These are phyloP conservation scores for Helichrysum umbraculigerum DNA, from an alignment of 129 eudicot species.

Conservation along the genomic window DNA sequence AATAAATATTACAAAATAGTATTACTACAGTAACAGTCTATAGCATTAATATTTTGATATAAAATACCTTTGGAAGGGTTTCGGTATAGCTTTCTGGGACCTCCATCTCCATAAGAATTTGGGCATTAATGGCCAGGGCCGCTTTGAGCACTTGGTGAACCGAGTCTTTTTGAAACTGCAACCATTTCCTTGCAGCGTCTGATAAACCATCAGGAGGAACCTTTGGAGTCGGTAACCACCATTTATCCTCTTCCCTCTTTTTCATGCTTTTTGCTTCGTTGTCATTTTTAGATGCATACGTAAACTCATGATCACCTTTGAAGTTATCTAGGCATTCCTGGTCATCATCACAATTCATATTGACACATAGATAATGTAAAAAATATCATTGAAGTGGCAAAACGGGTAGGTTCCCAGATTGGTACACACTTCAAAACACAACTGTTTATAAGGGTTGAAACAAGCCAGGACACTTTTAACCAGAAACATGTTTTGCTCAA, in stretches of 20 bases:
- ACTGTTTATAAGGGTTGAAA: not conserved
- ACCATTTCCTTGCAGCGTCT: slow-evolving; percentile 72
- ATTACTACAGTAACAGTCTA: not conserved
- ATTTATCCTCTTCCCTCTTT: slow-evolving; percentile 79
- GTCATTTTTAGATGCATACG: slow-evolving; percentile 63
- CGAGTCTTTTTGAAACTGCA: slow-evolving; percentile 83
- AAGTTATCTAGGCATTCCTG: slow-evolving; percentile 92
- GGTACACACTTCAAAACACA: not conserved
- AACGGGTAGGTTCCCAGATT: slow-evolving; percentile 1
- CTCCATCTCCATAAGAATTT: slow-evolving; percentile 82
- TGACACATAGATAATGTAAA: not conserved
- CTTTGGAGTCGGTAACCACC: slow-evolving; percentile 97
- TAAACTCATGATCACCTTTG: slow-evolving; percentile 75
- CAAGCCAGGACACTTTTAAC: not conserved
- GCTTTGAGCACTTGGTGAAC: slow-evolving; percentile 96
- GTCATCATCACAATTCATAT: slow-evolving; percentile 12
- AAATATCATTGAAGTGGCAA: not conserved
- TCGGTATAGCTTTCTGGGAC: slow-evolving; percentile 89
- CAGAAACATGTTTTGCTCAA: not conserved
- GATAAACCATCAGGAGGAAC: slow-evolving; percentile 87
- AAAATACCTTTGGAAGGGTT: slow-evolving; percentile 89
- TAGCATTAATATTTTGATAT: not conserved
- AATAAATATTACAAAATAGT: not conserved
- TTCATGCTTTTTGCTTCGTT: slow-evolving; percentile 45
- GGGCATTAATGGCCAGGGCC: slow-evolving; percentile 93